Base-by-base conservation (phyloP, 352 stramenopile genomes). In the Phytophthora podocarpi region DNA sequence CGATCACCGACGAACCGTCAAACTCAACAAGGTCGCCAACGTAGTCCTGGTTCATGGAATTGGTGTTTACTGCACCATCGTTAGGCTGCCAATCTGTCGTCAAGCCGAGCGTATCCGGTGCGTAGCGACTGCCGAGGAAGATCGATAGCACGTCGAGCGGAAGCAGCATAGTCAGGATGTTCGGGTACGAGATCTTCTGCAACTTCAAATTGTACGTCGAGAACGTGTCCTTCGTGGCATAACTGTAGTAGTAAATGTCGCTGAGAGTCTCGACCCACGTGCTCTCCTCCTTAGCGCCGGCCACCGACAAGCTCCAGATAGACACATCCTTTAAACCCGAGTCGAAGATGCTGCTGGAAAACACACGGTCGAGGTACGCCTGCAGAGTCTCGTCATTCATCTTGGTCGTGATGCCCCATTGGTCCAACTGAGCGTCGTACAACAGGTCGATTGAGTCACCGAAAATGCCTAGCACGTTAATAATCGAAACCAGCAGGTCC, bases 191-290 rank as follows among this genome's bases (percentile, higher is more conserved):
- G 37, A 85, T 79, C 30, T 76, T 73, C 36, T 69, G 74, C 20
- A 75, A 50, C 34, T 75, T 61, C 47, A 48, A 48, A 43, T 84
- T 74, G 27, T 64, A 59, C 41, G 65, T 73, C 9, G 48, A 60
- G 55, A 67, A 76, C 4, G 74, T 76, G 62, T 85, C 74, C 6
- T 69, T 63, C 7, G 67, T 85, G 7, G 72, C 52, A 43, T 75
- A 82, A 45, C 74, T 81, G 66, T 73, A 85, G 69, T 88, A 88
- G 62, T 81, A 86, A 0, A 87, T 49, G 35, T 76, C 76, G 13
- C 60, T 43, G 31, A 87, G 64, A 26, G 78, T 87, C 52, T 75
- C 43, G 31, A 87, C 72, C 78, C 78, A 87, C 24, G 34, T 69
- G 32, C 50, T 81, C 28, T 80, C 64, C 15, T 77, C 70, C 16